These are phyloP conservation scores for Fusarium tjaetaba DNA, from an alignment of 2,329 filamentous ascomycete genomes.

Conservation along the genomic window DNA sequence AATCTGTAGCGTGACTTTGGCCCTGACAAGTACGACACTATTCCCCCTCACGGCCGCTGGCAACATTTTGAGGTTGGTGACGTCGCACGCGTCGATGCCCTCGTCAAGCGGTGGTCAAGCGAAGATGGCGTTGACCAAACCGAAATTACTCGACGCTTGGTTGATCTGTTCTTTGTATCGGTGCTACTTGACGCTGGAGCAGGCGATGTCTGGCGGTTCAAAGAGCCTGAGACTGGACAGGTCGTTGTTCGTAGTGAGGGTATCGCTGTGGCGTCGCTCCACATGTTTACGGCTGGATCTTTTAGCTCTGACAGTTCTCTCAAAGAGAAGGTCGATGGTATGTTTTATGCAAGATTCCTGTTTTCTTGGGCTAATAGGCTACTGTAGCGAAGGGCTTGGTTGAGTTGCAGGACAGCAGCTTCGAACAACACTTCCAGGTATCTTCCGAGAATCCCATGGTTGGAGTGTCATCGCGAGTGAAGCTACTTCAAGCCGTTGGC, in stretches of 20 bases:
- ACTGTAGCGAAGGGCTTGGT: conserved; percentile 47
- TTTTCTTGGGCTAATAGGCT: background rate
- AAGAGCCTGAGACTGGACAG: conserved; percentile 50
- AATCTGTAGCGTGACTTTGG: conserved; percentile 59
- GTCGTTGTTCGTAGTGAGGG: conserved; percentile 58
- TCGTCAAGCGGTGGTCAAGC: conserved; percentile 58
- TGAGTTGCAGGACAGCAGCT: conserved; percentile 45
- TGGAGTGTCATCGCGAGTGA: conserved; percentile 55
- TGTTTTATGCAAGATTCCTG: fast-evolving
- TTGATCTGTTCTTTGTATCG: conserved; percentile 71
- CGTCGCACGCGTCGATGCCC: conserved; percentile 57
- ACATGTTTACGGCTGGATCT: conserved; percentile 59
- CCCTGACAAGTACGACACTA: conserved; percentile 56
- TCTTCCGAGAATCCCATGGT: conserved; percentile 56
- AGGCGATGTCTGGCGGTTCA: conserved; percentile 59
- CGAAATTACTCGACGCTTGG: conserved; percentile 62
- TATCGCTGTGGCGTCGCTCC: conserved; percentile 60
- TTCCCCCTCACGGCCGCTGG: conserved; percentile 68
- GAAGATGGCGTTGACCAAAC: conserved; percentile 48
- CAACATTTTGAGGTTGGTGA: conserved; percentile 71
- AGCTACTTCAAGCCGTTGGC: conserved; percentile 55
- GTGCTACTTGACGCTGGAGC: conserved; percentile 67
- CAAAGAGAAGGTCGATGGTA: conserved; percentile 49
- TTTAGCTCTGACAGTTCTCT: conserved; percentile 43
- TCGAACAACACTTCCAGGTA: conserved; percentile 57